Percentiles rank a stretch among this genome's conserved stretches.
Conservation (phyloP, 768 basidiomycete species). For the Phaffia tasmanica region DNA sequence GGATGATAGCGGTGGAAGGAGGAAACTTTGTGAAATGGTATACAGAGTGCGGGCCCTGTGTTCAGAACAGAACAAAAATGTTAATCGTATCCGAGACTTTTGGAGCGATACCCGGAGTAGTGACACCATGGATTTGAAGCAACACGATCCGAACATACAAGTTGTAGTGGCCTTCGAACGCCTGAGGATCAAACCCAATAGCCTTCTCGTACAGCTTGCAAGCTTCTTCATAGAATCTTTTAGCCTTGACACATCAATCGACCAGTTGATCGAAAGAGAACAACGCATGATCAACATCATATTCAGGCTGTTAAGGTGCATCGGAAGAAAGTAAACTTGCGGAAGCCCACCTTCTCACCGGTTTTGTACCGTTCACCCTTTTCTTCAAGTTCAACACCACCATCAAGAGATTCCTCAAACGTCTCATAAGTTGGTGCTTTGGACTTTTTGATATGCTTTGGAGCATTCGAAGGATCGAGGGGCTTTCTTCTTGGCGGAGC, state of each 20-base stretch:
- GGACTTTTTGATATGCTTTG: conserved; percentile 28
- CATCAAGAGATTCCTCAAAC: conserved; percentile 38
- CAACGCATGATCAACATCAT: background rate
- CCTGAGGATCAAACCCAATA: conserved; percentile 29
- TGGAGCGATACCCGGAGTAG: too few relatives aligned
- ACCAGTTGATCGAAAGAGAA: background rate
- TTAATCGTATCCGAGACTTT: background rate
- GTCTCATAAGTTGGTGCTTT: conserved; percentile 34
- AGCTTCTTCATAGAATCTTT: conserved; percentile 35
- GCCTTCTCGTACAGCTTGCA: conserved; percentile 28
- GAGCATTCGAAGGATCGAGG: too few relatives aligned
- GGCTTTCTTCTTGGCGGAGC: too few relatives aligned
- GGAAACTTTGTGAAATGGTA: conserved; percentile 32
- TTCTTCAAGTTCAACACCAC: conserved; percentile 37
- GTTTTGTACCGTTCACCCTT: conserved; percentile 37
- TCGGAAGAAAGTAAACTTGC: background rate
- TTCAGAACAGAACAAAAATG: background rate
- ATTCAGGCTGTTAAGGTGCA: background rate
- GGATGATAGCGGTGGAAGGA: conserved; percentile 32
- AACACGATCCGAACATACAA: conserved; percentile 29
- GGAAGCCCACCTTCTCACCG: conserved; percentile 34
- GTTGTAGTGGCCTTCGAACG: conserved; percentile 31
- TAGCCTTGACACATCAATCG: conserved; percentile 28
- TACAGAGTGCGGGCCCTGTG: conserved; percentile 34
- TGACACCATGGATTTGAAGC: conserved; percentile 31